Evolutionary conservation across 1,139 yeast species (phyloP).

Genomic region (Protomyces pachydermus): DNA sequence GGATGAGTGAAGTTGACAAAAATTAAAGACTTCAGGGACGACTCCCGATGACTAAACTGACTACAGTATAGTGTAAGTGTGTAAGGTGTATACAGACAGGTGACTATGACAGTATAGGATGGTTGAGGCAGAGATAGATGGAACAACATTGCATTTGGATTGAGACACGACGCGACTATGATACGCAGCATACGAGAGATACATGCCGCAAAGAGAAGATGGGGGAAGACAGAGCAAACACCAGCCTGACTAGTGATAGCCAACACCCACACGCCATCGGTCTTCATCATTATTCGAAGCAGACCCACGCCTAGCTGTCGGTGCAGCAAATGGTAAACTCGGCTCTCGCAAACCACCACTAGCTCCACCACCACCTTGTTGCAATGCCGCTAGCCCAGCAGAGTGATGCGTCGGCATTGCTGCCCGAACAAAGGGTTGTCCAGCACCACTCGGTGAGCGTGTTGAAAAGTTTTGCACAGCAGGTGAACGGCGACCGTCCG

Average conservation of each 20-base stretch:
- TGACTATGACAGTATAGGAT: no score
- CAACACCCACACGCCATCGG: slow-evolving; percentile 25
- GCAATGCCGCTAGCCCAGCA: not conserved
- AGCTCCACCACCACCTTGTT: not conserved
- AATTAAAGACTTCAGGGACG: no score
- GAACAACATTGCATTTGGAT: not conserved
- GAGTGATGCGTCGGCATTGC: not conserved
- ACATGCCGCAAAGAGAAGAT: no score
- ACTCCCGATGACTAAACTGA: no score
- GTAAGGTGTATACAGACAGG: no score
- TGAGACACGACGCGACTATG: not conserved
- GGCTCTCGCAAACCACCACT: slow-evolving; percentile 7
- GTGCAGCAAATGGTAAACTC: slow-evolving; percentile 14
- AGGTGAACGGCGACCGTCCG: not conserved
- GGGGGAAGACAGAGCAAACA: not conserved
- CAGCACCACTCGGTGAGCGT: not conserved
- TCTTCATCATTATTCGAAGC: slow-evolving; percentile 16
- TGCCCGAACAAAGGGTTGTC: not conserved
- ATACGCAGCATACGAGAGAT: not conserved
- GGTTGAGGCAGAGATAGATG: no score
- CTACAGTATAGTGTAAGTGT: no score
- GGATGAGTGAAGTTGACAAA: no score
- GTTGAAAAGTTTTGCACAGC: not conserved
- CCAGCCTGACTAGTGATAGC: not conserved
- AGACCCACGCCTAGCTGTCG: slow-evolving; percentile 6